Evolutionary conservation across 1,284 basidiomycete genomes (phyloP), one percentile per base, ranked within the genome.

Genomic region (Sporisorium sorghi): DNA sequence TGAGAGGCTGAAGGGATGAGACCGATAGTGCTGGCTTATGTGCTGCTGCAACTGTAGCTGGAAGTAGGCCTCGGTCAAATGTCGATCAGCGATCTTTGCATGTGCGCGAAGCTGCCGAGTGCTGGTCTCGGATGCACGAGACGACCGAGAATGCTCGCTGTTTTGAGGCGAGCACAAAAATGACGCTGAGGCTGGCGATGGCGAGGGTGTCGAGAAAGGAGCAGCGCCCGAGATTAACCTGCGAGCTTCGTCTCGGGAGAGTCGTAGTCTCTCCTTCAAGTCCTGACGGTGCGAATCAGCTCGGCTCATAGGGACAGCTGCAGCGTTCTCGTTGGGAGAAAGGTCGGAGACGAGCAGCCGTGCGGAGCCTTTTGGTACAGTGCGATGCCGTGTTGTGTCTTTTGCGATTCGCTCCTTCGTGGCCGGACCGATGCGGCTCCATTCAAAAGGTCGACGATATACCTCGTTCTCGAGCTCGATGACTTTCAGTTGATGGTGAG

Each of bases 21-120:
- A 44, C 2, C 14, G 65, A 28, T 50, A 57, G 33, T 43, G 49
- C 15, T 48, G 55, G 40, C 39, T 64, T 23, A 73, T 59, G 50
- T 65, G 43, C 43, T 67, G 62, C 43, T 75, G 73, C 3, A 71
- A n/a, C 33, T 71, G 59, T 2, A 75, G 68, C 48, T 70, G 73
- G 19, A 75, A 75, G 57, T 71, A 68, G 15, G 56, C 53, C 11
- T 75, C 68, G 24, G 68, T 64, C 47, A 75, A 23, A 3, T 60
- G 58, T 30, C 33, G 53, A 40, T 73, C 71, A 10, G 65, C 23
- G 26, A 73, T 58, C 52, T 73, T 73, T 32, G 53, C 51, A 3
- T 58, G 70, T 7, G 59, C 14, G 6, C 70, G 55, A 19, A 73
- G 53, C 50, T 58, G 48, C 17, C 63, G 55, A 24, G 50, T 5